phyloP scores from a whole-genome alignment of 1,284 basidiomycete genomes.

The Puccinia novopanici region DNA sequence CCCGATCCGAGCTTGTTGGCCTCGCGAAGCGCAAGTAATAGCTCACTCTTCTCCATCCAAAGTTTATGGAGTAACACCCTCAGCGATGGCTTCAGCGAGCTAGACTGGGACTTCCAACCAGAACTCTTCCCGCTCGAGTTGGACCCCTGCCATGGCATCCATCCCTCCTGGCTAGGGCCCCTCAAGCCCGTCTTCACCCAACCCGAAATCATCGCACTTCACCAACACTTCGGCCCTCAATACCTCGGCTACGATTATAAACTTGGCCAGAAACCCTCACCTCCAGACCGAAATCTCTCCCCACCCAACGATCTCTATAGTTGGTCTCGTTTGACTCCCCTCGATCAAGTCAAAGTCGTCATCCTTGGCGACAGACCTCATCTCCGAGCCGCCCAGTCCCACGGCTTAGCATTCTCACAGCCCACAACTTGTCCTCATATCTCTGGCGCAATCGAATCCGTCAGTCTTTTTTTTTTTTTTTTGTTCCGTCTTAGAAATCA shows the following conservation, averaged over 20 bases:
- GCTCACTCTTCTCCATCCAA: slow-evolving; percentile 17
- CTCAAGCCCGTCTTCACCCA: slow-evolving; percentile 14
- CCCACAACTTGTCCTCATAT: not conserved
- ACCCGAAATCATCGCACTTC: slow-evolving; percentile 17
- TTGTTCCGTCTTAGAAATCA: not conserved
- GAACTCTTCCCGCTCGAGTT: slow-evolving; percentile 12
- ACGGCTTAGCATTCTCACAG: slow-evolving; percentile 48
- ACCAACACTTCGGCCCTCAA: not conserved
- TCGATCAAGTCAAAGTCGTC: slow-evolving; percentile 45
- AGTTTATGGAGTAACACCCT: not conserved
- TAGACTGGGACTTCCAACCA: slow-evolving; percentile 7
- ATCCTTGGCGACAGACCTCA: slow-evolving; percentile 15
- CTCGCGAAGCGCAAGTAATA: not conserved
- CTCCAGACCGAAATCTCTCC: not conserved
- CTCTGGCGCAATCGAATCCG: slow-evolving; percentile 26
- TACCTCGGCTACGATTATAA: slow-evolving; percentile 19
- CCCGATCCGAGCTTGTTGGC: not conserved
- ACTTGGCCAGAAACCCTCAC: not conserved
- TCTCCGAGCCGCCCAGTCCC: not conserved
- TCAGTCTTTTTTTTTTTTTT: not conserved
- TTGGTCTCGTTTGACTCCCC: slow-evolving; percentile 41
- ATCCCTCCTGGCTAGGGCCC: slow-evolving; percentile 23
- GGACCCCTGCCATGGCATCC: slow-evolving; percentile 13
- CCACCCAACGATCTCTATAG: not conserved
- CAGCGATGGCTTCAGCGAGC: not conserved